These are phyloP conservation scores for Exutisphaerella laricina DNA, from an alignment of 2,329 filamentous ascomycete species.

Conservation along the genomic window DNA sequence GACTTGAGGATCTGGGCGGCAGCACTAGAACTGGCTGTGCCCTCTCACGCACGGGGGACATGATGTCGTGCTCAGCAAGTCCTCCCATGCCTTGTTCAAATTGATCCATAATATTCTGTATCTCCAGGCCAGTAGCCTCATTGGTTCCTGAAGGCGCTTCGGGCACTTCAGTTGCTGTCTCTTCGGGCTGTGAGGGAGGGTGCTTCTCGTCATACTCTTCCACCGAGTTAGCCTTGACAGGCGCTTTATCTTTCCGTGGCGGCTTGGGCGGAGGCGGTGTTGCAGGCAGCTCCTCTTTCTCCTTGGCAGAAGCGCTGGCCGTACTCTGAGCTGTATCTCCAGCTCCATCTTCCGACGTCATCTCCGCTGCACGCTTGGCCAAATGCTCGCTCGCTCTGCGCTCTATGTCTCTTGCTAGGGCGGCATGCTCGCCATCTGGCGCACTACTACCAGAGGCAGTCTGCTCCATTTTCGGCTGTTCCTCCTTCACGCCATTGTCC, in stretches of 20 bases:
- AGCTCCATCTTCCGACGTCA: constrained; percentile 16
- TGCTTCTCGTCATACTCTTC: constrained; percentile 31
- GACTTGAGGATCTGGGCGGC: constrained; percentile 80
- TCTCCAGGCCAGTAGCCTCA: constrained; percentile 59
- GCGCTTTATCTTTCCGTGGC: constrained; percentile 28
- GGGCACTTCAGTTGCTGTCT: constrained; percentile 34
- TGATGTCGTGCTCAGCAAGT: constrained; percentile 63
- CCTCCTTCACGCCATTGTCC: neutral
- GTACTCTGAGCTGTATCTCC: constrained; percentile 3
- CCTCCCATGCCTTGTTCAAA: constrained; percentile 72
- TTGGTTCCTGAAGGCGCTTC: constrained; percentile 43
- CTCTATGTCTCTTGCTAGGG: constrained; percentile 22
- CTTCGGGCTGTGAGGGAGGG: constrained; percentile 21
- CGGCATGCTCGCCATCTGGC: constrained; percentile 11
- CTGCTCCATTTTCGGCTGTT: neutral
- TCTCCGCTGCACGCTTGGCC: constrained; percentile 26
- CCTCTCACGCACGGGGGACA: constrained; percentile 81
- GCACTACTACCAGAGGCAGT: neutral
- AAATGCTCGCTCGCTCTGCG: constrained; percentile 30
- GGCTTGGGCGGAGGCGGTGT: constrained; percentile 29
- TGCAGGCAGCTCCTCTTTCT: constrained; percentile 21
- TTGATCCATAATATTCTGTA: constrained; percentile 96
- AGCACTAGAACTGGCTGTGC: constrained; percentile 71
- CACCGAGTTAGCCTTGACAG: constrained; percentile 8
- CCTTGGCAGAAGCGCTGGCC: neutral